Evolutionary conservation across 169 alveolate genomes (phyloP).

Genomic region (Plasmodium reichenowi): DNA sequence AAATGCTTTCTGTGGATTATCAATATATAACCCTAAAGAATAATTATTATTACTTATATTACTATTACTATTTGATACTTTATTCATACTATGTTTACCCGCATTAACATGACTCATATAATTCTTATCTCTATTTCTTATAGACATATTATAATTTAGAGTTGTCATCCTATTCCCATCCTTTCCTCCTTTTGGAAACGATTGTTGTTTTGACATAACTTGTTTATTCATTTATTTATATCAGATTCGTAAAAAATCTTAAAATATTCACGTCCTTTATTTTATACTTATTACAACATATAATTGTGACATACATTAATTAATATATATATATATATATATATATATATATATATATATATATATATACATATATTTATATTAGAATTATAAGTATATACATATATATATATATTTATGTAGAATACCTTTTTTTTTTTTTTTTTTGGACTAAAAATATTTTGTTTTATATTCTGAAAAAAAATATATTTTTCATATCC

Average conservation of each 20-base stretch:
- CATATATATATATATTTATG: too few species aligned
- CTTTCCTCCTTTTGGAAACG: slow-evolving; percentile 21
- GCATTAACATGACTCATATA: slow-evolving; percentile 8
- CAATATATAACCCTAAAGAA: slow-evolving; percentile 71
- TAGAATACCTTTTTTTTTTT: too few species aligned
- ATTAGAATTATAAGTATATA: not conserved
- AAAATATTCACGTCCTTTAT: not conserved
- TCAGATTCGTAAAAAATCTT: too few species aligned
- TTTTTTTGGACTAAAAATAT: too few species aligned
- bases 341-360: slow-evolving; percentile 5
- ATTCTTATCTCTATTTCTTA: slow-evolving; percentile 22
- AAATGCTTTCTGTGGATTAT: slow-evolving; percentile 72
- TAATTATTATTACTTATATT: slow-evolving; percentile 46
- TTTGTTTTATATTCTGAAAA: too few species aligned
- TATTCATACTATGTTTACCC: slow-evolving; percentile 24
- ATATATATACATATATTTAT: slow-evolving; percentile 2
- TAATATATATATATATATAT: not conserved
- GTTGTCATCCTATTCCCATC: slow-evolving; percentile 32
- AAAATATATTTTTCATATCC: too few species aligned
- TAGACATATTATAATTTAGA: slow-evolving; percentile 11
- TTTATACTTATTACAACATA: not conserved
- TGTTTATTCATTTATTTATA: slow-evolving; percentile 22
- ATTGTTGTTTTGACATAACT: slow-evolving; percentile 18
- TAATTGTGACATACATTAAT: not conserved
- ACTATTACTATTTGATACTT: not conserved